Evolutionary conservation across 495 filamentous ascomycete species (phyloP), one percentile per base, ranked within the genome.

Genomic region (Corynascus novoguineensis): DNA sequence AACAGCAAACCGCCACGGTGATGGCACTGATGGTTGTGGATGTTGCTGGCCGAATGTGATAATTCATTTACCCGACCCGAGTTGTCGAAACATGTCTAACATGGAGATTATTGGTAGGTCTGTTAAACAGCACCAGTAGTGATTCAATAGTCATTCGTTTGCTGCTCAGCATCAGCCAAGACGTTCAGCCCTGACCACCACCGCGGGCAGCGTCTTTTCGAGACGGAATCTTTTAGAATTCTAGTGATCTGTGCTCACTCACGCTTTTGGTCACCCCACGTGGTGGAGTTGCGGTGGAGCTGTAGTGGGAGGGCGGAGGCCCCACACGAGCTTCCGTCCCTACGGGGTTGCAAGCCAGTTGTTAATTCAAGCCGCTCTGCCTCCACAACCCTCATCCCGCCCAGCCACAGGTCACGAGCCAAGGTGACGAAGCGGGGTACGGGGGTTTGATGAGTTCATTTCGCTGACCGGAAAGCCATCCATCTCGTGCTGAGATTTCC

Each of bases 261-360:
- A 8, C 21, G 45, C 21, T 32, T 44, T 35, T 24, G 34, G n/a
- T 34, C 24, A 32, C 44, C 53, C 53, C 53, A 56, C 53, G 53
- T 50, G 34, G 31, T 49, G 53, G 53, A 22, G 52, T 19, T n/a
- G n/a, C n/a, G n/a, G n/a, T n/a, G n/a, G n/a, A n/a, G n/a, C n/a
- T n/a, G n/a, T n/a, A n/a, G n/a, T n/a, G n/a, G n/a, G 38, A 34
- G 41, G 28, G 52, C 32, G 21, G 22, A 40, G 45, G 44, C 44
- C 40, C 45, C 45, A 48, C 45, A 21, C 45, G 24, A 48, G 28
- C 28, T 32, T 21, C 27, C 9, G 1, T 21, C 12, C 37, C 15
- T 9, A 44, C n/a, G n/a, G n/a, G n/a, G n/a, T 7, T 21, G 15
- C 45, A 29, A n/a, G 10, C 28, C 15, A 28, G 45, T 32, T 44